Evolutionary conservation across 139 green algal species (phyloP).

Genomic region (Cymbomonas tetramitiformis): DNA sequence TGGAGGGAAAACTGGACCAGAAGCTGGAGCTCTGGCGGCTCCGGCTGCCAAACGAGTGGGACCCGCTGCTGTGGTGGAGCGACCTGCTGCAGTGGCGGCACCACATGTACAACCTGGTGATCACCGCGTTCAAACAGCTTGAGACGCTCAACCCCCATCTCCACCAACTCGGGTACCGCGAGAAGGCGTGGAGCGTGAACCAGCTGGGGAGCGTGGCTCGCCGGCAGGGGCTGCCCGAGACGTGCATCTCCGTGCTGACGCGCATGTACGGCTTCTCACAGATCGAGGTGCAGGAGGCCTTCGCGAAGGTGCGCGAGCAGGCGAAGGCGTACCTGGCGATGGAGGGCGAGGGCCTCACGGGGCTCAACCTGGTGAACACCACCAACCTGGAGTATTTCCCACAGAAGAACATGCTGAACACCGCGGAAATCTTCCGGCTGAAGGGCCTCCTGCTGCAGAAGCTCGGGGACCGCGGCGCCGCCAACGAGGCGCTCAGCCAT

Average conservation of each 20-base stretch:
- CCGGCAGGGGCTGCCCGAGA: constrained; percentile 38
- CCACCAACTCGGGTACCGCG: constrained; percentile 52
- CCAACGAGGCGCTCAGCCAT: constrained; percentile 51
- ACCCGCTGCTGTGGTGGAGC: constrained; percentile 70
- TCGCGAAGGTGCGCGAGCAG: constrained; percentile 89
- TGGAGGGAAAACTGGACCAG: constrained; percentile 47
- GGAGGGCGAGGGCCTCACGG: constrained; percentile 40
- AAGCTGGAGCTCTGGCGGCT: constrained; percentile 83
- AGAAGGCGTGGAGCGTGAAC: constrained; percentile 92
- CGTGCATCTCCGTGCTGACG: constrained; percentile 59
- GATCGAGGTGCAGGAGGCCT: constrained; percentile 94
- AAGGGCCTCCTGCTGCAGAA: constrained; percentile 54
- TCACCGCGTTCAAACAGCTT: constrained; percentile 55
- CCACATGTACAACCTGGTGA: constrained; percentile 88
- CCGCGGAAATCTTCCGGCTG: constrained; percentile 83
- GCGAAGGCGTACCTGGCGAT: constrained; percentile 45
- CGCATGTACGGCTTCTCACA: constrained; percentile 84
- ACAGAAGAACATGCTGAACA: constrained; percentile 41
- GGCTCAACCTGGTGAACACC: constrained; percentile 75
- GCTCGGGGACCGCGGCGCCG: constrained; percentile 28
- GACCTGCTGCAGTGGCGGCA: constrained; percentile 90
- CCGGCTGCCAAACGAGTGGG: constrained; percentile 86
- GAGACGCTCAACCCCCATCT: constrained; percentile 37
- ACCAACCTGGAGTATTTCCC: constrained; percentile 97
- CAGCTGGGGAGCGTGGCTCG: constrained; percentile 63